Evolutionary conservation across 176 grass and related monocot genomes (phyloP), one percentile per base, ranked within the genome.

Genomic region (Calamus simplicifolius): DNA sequence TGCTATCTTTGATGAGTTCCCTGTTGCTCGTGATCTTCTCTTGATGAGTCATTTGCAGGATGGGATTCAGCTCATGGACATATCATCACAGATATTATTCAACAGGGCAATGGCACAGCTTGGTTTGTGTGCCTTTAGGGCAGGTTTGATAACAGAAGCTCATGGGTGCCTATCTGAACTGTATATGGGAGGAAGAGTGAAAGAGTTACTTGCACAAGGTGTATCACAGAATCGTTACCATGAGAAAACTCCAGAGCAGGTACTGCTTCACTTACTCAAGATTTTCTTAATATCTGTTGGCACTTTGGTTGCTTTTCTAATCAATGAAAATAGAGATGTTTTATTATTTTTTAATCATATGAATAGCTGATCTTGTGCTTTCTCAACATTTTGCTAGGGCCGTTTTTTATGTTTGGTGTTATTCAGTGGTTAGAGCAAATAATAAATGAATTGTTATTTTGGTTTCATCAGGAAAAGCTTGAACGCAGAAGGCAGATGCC

Each of bases 11-110:
- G 92, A 96, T 72, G 72, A 96, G 68, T 96, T 82, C 72, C 38
- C 80, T 50, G 79, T 96, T 30, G 86, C 91, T 53, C 77, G 91
- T 49, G 86, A 96, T 73, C 81, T 96, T 66, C 80, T 96, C 54
- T 82, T 96, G 62, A 96, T 96, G 91, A 96, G 91, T 56, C 91
- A 87, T 58, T 82, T 96, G 62, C 91, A 96, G 77, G 91, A 96
- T 77, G 91, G 86, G 1, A 48, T 96, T 75, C 91, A 90, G 61
- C 86, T 90, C 29, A 85, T 96, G 91, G 91, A 96, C 73, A 96
- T 96, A 68, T 80, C 83, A 3, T 96, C 91, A 25, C 91, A 96
- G 72, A 96, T 96, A 35, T 62, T 96, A 55, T 96, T 87, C 60
- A 96, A 96, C 25, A 78, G 91, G 50, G 91, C 82, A 52, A 96